Conservation (phyloP, 192 early-diverging fungal species). For the Geranomyces michiganensis region DNA sequence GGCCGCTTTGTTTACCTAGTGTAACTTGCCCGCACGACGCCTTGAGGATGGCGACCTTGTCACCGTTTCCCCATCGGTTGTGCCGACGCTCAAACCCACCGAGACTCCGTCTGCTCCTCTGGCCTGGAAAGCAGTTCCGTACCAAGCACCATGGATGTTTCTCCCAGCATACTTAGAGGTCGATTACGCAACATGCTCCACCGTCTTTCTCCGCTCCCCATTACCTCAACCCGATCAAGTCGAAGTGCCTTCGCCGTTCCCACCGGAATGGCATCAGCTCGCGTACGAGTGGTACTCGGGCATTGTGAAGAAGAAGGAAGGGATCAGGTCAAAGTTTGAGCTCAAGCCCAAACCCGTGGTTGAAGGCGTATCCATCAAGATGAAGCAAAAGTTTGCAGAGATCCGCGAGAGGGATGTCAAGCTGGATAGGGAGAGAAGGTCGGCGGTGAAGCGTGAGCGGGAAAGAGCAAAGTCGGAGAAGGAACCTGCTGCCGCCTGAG, state of each 20-base stretch:
- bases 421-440: constrained; percentile 2
- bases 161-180: constrained; percentile 97
- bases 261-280: constrained; percentile 86
- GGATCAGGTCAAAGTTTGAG: constrained; percentile 17
- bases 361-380: constrained; percentile 38
- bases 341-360: constrained; percentile 43
- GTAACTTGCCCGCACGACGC: constrained; percentile 75
- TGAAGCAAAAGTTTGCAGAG: constrained; percentile 57
- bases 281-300: constrained; percentile 90
- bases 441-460: background rate
- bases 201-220: constrained; percentile 85
- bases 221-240: constrained; percentile 79
- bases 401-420: constrained; percentile 46
- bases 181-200: constrained; percentile 90
- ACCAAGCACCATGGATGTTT: constrained; percentile 87
- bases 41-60: constrained; percentile 90
- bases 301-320: constrained; percentile 39
- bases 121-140: constrained; percentile 62
- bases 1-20: constrained; percentile 41
- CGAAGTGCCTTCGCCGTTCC: constrained; percentile 94
- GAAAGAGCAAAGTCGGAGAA: constrained; percentile 5
- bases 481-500: background rate
- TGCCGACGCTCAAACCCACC: constrained; percentile 49
- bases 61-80: constrained; percentile 73
- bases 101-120: background rate